These are phyloP conservation scores for Podospora anserina DNA, from an alignment of 495 filamentous ascomycete genomes.

Conservation along the genomic window DNA sequence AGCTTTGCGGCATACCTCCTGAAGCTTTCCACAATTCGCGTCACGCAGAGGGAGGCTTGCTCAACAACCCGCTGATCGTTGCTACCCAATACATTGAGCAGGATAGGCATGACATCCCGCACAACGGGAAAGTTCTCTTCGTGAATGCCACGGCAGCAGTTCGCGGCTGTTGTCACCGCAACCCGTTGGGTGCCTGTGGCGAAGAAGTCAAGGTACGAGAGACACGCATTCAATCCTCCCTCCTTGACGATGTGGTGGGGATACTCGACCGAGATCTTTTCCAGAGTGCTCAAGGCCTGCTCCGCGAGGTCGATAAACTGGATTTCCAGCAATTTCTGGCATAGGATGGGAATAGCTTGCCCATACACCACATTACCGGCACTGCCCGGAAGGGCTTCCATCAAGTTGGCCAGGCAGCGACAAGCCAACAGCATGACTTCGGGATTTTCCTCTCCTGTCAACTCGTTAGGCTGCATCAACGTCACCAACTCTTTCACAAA, in stretches of 20 bases:
- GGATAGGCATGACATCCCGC: slow-evolving; percentile 89
- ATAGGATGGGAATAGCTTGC: slow-evolving; percentile 88
- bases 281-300: slow-evolving; percentile 91
- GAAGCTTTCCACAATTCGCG: slow-evolving; percentile 96
- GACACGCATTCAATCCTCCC: slow-evolving; percentile 88
- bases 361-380: slow-evolving; percentile 95
- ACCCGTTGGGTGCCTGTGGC: slow-evolving; percentile 94
- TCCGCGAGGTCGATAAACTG: slow-evolving; percentile 96
- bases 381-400: slow-evolving; percentile 92
- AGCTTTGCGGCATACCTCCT: slow-evolving; percentile 79
- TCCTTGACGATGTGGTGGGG: slow-evolving; percentile 94
- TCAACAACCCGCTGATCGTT: slow-evolving; percentile 97
- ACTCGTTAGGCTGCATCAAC: slow-evolving; percentile 86
- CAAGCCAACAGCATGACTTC: slow-evolving; percentile 98
- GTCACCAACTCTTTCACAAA: slow-evolving; percentile 93
- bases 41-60: slow-evolving; percentile 92
- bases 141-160: slow-evolving; percentile 94
- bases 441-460: slow-evolving; percentile 82
- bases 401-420: slow-evolving; percentile 92
- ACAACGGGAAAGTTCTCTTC: slow-evolving; percentile 88
- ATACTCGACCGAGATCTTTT: slow-evolving; percentile 97
- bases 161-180: slow-evolving; percentile 93
- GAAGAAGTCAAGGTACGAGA: slow-evolving; percentile 96
- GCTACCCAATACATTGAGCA: slow-evolving; percentile 83
- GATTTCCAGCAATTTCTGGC: slow-evolving; percentile 90